A percentile compares a stretch with the other conserved stretches of the same genome.
phyloP scores from a whole-genome alignment of 176 grass and related monocot species.

The Triticum timopheevii region DNA sequence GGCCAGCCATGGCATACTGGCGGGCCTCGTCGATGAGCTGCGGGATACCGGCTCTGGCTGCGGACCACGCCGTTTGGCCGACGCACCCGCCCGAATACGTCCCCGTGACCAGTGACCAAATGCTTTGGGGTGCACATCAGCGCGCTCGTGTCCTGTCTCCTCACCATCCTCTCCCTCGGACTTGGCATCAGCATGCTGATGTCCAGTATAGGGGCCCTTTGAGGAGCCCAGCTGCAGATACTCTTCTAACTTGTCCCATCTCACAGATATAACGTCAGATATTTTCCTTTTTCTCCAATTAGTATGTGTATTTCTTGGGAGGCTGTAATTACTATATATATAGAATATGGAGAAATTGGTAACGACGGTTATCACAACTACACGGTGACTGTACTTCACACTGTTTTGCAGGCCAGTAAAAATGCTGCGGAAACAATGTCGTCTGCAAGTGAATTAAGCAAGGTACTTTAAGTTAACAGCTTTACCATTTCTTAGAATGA shows the following conservation, averaged over 20 bases:
- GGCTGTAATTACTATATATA: neutral
- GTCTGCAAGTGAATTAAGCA: neutral
- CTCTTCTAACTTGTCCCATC: neutral
- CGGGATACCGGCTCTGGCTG: no score
- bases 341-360: neutral
- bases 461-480: neutral
- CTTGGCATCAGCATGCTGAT: no score
- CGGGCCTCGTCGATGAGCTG: no score
- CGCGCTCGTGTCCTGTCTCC: no score
- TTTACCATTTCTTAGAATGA: neutral
- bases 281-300: slow-evolving; percentile 2
- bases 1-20: no score
- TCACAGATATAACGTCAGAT: neutral
- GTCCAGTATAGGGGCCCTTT: no score
- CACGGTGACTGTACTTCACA: neutral
- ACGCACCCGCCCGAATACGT: no score
- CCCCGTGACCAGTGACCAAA: no score
- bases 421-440: neutral
- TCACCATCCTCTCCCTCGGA: no score
- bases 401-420: neutral
- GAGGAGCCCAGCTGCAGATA: no score
- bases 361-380: neutral
- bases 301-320: neutral
- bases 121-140: no score
- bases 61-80: no score